Evolutionary conservation across 345 rosid genomes (phyloP), one percentile per base, ranked within the genome.

Genomic region (Camelina laxa): DNA sequence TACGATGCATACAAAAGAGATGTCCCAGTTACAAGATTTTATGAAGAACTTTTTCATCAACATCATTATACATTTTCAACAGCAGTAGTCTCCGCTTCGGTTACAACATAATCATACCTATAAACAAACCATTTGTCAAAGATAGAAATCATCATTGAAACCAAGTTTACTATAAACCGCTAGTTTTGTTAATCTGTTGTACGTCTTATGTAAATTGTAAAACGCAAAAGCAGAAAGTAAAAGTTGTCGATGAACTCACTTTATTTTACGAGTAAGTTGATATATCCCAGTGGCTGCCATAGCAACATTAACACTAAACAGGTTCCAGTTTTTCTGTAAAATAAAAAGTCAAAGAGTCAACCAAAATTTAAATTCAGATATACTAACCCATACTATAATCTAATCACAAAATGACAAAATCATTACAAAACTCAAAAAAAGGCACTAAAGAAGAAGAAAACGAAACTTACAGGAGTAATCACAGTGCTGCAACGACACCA

Each of bases 261-360:
- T 78, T 20, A 91, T 67, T 85, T 90, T 91, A 49, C 97, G 95
- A 2, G 91, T 16, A 47, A 94, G 88, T 77, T 91, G 98, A 69
- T 87, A 91, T 31, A 94, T 44, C 55, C 96, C 97, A 2, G 98
- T 91, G 10, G 78, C 87, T 48, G 95, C 95, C 97, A 91, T 91
- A 21, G 86, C 95, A 51, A 91, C 58, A 58, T 91, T 94, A 65
- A 90, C 96, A 47, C 94, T 84, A 63, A 91, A 89, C 22, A 93
- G 84, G 76, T 91, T 93, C 97, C 97, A 93, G 80, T 93, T 91
- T 82, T 91, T 89, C 95, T 88, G 87, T 70, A 80, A 69, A 75
- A 56, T 14, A 53, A 45, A 45, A 50, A 33, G 15, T 30, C 16
- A 36, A 17, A 33, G 15, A 39, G 22, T 9, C 35, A 48, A 56